Conservation (phyloP, 257 asterid genomes). For the Anisodus acutangulus region DNA sequence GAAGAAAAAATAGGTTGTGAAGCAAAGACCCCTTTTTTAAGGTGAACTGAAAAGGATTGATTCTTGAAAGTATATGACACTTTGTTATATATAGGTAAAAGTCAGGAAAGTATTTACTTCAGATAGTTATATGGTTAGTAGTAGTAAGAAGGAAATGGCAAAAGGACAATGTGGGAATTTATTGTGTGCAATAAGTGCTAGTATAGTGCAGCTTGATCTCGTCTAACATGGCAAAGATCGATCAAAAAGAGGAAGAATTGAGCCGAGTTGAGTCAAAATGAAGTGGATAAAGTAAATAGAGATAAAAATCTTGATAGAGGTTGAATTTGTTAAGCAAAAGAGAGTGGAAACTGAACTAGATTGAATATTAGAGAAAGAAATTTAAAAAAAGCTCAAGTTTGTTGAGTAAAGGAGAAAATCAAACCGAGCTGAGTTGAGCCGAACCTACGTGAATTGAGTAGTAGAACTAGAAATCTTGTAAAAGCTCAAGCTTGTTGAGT, state of each 20-base stretch:
- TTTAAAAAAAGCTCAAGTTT: background rate
- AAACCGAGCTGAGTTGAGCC: background rate
- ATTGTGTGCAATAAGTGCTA: background rate
- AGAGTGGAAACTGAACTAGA: background rate
- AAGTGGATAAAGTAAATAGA: background rate
- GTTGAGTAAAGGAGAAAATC: background rate
- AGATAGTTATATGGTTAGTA: conserved; percentile 5
- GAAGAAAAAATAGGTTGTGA: background rate
- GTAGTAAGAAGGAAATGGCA: conserved; percentile 3
- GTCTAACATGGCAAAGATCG: too few species aligned
- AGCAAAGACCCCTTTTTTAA: background rate
- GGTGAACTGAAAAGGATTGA: conserved; percentile 3
- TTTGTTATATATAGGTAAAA: background rate
- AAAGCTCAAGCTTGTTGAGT: too few species aligned
- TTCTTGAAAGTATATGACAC: background rate
- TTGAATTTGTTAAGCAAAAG: background rate
- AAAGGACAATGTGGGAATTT: conserved; percentile 10
- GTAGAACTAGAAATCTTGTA: too few species aligned
- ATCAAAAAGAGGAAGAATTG: too few species aligned
- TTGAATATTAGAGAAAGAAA: background rate
- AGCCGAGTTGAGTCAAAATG: background rate
- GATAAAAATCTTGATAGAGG: background rate
- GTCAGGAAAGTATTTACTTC: background rate
- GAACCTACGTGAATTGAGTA: background rate
- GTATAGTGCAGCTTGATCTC: too few species aligned